Evolutionary conservation across 352 stramenopile species (phyloP).

Genomic region (Globisporangium nunn): DNA sequence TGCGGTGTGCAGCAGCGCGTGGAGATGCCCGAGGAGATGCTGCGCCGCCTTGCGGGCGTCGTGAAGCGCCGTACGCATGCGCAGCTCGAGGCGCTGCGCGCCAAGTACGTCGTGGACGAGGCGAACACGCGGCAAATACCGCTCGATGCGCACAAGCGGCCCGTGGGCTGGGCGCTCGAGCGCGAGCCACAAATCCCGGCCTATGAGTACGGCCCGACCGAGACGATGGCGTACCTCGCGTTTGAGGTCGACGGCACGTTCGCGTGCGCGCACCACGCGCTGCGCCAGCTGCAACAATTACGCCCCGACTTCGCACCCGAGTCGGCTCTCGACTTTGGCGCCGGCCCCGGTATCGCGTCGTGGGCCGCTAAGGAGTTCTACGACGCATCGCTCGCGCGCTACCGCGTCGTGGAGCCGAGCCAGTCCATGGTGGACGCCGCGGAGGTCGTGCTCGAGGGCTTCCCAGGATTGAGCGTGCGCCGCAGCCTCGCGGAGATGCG

Average conservation of each 20-base stretch:
- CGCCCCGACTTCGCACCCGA: conserved; percentile 49
- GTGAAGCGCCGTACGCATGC: conserved; percentile 69
- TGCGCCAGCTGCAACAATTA: conserved; percentile 51
- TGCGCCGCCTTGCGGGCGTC: conserved; percentile 48
- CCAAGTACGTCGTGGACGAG: conserved; percentile 42
- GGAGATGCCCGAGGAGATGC: conserved; percentile 63
- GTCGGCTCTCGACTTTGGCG: conserved; percentile 74
- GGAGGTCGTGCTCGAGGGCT: conserved; percentile 61
- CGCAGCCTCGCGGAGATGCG: conserved; percentile 69
- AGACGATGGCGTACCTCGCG: conserved; percentile 70
- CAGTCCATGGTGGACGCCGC: conserved; percentile 84
- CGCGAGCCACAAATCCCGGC: conserved; percentile 53
- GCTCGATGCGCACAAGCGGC: conserved; percentile 71
- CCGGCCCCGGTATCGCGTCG: conserved; percentile 61
- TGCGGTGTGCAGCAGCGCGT: conserved; percentile 62
- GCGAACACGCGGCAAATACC: conserved; percentile 45
- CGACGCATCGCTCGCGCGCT: conserved; percentile 46
- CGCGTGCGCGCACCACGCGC: conserved; percentile 58
- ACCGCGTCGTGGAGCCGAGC: conserved; percentile 75
- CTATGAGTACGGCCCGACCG: conserved; percentile 57
- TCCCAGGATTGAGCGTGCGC: conserved; percentile 66
- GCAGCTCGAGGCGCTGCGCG: conserved; percentile 62
- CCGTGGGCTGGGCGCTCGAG: conserved; percentile 75
- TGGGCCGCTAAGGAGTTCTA: conserved; percentile 77
- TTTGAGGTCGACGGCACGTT: conserved; percentile 73